Evolutionary conservation across 306 rosid species (phyloP).

Genomic region (Pterocarpus macrocarpus): DNA sequence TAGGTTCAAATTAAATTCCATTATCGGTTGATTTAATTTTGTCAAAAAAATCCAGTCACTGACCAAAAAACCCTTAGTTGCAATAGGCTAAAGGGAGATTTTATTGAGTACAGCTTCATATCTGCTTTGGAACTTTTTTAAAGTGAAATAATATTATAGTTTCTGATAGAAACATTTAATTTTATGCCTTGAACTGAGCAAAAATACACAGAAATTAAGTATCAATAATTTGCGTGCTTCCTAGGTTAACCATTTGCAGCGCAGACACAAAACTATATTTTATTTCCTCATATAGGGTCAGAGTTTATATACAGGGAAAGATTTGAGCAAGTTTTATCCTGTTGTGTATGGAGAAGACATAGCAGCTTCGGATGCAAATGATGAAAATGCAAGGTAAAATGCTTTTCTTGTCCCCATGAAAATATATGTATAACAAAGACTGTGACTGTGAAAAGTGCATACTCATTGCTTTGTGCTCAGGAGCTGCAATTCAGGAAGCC

Average conservation of each 20-base stretch:
- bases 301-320: conserved; percentile 62
- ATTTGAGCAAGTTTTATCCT: conserved; percentile 56
- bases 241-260: conserved; percentile 22
- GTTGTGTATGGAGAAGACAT: conserved; percentile 68
- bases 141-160: not conserved
- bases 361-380: conserved; percentile 51
- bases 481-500: conserved; percentile 62
- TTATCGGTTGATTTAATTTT: not conserved
- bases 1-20: not conserved
- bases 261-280: conserved; percentile 42
- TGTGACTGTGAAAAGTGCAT: not conserved
- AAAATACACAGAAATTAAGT: not conserved
- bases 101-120: no score
- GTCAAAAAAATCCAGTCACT: not conserved
- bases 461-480: conserved; percentile 43
- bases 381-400: conserved; percentile 59
- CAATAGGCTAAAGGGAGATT: no score
- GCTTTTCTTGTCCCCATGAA: conserved; percentile 14
- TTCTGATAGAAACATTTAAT: conserved; percentile 1
- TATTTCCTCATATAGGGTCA: conserved; percentile 65
- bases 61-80: not conserved
- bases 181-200: conserved; percentile 3
- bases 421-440: not conserved
- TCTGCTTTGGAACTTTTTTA: not conserved
- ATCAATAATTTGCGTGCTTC: conserved; percentile 18